These are phyloP conservation scores for Backusella macrospora DNA, from an alignment of 192 early-diverging fungal genomes.

Conservation along the genomic window DNA sequence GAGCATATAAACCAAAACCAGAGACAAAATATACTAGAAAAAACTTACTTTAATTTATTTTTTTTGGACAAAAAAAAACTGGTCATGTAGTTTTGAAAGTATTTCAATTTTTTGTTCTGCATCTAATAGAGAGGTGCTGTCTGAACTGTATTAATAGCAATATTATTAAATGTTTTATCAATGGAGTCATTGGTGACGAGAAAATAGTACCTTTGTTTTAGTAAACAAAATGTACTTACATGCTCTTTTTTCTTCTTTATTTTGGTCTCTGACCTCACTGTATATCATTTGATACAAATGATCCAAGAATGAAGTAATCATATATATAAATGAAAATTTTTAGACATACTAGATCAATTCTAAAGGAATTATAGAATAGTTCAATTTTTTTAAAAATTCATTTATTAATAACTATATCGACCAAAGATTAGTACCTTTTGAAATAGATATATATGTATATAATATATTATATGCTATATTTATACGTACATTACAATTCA, in stretches of 20 bases:
- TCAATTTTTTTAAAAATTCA: neutral
- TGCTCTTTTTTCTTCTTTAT: neutral
- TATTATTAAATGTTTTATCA: neutral
- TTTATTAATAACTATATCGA: neutral
- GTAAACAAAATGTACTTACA: neutral
- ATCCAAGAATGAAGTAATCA: neutral
- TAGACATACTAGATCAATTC: neutral
- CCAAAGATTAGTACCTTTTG: neutral
- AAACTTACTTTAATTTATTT: no score
- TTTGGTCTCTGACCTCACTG: neutral
- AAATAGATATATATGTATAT: neutral
- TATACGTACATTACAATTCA: neutral
- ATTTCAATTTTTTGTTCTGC: no score
- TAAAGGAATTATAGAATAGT: conserved; percentile 3
- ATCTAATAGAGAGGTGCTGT: no score
- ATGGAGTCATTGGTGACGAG: neutral
- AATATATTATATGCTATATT: neutral
- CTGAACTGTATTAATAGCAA: neutral
- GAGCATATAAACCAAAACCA: no score
- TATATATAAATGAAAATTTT: neutral
- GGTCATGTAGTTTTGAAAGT: no score
- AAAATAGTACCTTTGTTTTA: neutral
- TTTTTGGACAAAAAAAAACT: no score
- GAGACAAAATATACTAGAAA: no score
- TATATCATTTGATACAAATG: conserved; percentile 2